These are phyloP conservation scores for Dothiorella sarmentorum DNA, from an alignment of 2,329 filamentous ascomycete genomes.

Conservation along the genomic window DNA sequence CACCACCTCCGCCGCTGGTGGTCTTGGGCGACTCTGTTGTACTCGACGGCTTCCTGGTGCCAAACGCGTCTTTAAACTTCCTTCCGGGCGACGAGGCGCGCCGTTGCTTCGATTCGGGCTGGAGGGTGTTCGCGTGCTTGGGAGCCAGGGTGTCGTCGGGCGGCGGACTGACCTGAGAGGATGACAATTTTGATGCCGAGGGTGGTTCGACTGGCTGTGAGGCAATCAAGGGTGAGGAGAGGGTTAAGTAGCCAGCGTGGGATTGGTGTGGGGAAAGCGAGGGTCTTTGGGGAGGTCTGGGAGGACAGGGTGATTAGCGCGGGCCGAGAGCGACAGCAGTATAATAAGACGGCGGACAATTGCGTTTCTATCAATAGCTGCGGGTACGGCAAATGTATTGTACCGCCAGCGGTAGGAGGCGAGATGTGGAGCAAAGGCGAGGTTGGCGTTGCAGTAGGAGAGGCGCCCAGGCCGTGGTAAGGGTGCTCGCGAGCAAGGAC, in stretches of 20 bases:
- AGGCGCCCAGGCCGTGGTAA: conserved; percentile 11
- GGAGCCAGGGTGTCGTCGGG: conserved; percentile 29
- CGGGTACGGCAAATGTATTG: not conserved
- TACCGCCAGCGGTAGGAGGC: conserved; percentile 20
- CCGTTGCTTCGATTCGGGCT: conserved; percentile 36
- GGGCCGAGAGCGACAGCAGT: conserved; percentile 11
- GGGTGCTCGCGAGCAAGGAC: conserved; percentile 15
- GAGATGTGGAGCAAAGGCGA: conserved; percentile 17
- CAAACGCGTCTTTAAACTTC: conserved; percentile 70
- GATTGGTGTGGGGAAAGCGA: conserved; percentile 47
- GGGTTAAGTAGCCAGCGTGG: conserved; percentile 48
- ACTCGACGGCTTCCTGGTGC: conserved; percentile 30
- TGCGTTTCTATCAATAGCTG: conserved; percentile 5
- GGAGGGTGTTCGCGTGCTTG: conserved; percentile 32
- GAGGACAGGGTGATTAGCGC: conserved; percentile 28
- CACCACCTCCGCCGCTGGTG: conserved; percentile 39
- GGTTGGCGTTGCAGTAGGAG: conserved; percentile 15
- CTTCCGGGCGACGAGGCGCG: conserved; percentile 67
- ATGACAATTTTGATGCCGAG: conserved; percentile 25
- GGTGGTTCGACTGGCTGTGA: conserved; percentile 42
- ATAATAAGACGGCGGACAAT: conserved; percentile 6
- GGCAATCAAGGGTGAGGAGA: conserved; percentile 47
- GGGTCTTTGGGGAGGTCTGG: conserved; percentile 34
- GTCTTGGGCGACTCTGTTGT: conserved; percentile 40
- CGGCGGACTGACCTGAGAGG: conserved; percentile 30